Conservation (phyloP, 192 early-diverging fungal genomes). For the Coemansia sp. region DNA sequence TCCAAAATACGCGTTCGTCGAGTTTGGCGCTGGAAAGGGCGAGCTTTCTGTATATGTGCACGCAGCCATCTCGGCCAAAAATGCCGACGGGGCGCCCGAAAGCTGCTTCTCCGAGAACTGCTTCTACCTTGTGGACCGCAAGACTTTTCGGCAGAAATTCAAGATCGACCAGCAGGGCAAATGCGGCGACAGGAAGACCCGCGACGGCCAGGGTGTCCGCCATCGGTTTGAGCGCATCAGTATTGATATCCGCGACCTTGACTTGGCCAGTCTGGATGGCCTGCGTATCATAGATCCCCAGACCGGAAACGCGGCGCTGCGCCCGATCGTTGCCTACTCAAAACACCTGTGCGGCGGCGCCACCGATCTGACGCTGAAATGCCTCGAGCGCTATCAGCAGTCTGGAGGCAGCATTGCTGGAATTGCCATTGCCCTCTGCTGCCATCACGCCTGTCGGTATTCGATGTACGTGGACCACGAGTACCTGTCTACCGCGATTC, state of each 20-base stretch:
- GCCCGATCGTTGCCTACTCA: constrained; percentile 68
- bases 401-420: constrained; percentile 58
- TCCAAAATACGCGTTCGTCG: constrained; percentile 60
- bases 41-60: constrained; percentile 55
- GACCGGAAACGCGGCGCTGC: constrained; percentile 7
- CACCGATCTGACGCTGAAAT: constrained; percentile 81
- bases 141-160: constrained; percentile 73
- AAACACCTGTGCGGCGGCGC: constrained; percentile 92
- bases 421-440: constrained; percentile 84
- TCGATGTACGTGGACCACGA: constrained; percentile 66
- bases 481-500: constrained; percentile 51
- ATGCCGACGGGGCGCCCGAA: not conserved
- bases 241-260: constrained; percentile 86
- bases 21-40: constrained; percentile 79
- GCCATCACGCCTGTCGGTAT: constrained; percentile 78
- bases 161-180: constrained; percentile 11
- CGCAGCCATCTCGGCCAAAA: constrained; percentile 19
- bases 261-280: constrained; percentile 56
- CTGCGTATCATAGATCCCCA: constrained; percentile 13
- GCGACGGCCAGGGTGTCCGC: not conserved
- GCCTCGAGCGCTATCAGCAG: constrained; percentile 57
- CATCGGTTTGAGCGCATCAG: constrained; percentile 56
- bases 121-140: constrained; percentile 74
- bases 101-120: too few relatives aligned
- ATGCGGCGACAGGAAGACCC: not conserved